phyloP scores from a whole-genome alignment of 2,329 filamentous ascomycete species.

The Alternaria arborescens region DNA sequence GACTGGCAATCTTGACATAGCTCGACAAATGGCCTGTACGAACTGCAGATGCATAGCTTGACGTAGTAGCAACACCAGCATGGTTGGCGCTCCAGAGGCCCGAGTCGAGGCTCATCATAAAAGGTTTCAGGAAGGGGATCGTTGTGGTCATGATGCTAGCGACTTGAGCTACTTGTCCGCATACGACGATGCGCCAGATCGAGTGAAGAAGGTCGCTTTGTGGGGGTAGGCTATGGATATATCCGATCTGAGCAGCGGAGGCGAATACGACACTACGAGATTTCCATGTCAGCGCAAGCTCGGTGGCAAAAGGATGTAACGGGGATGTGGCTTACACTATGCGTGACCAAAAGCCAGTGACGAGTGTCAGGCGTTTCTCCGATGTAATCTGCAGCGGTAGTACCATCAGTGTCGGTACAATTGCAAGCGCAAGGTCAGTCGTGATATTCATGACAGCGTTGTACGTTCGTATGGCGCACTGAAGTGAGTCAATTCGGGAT shows the following conservation, averaged over 20 bases:
- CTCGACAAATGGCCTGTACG: background rate
- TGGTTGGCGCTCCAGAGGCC: constrained; percentile 5
- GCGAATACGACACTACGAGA: background rate
- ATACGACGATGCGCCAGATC: constrained; percentile 14
- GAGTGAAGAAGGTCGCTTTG: constrained; percentile 3
- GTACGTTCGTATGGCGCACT: constrained; percentile 10
- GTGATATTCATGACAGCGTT: constrained; percentile 10
- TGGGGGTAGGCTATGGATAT: background rate
- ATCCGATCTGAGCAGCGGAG: background rate
- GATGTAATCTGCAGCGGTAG: background rate
- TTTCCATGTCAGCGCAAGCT: background rate
- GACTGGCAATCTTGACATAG: background rate
- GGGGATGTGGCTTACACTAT: background rate
- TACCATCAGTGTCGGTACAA: constrained; percentile 5
- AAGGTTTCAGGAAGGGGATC: constrained; percentile 16
- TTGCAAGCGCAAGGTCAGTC: constrained; percentile 8
- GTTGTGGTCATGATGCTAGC: constrained; percentile 12
- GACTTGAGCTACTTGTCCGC: constrained; percentile 13
- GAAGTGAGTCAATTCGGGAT: background rate
- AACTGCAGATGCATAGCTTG: background rate
- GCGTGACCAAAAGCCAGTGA: constrained; percentile 7
- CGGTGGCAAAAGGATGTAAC: background rate
- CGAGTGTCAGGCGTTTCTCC: background rate
- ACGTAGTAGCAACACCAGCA: background rate
- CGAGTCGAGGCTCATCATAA: constrained; percentile 19